Percentiles rank a stretch among this genome's conserved stretches.
Evolutionary conservation across 768 basidiomycete genomes (phyloP).

Genomic region (Lactifluus rugatus): DNA sequence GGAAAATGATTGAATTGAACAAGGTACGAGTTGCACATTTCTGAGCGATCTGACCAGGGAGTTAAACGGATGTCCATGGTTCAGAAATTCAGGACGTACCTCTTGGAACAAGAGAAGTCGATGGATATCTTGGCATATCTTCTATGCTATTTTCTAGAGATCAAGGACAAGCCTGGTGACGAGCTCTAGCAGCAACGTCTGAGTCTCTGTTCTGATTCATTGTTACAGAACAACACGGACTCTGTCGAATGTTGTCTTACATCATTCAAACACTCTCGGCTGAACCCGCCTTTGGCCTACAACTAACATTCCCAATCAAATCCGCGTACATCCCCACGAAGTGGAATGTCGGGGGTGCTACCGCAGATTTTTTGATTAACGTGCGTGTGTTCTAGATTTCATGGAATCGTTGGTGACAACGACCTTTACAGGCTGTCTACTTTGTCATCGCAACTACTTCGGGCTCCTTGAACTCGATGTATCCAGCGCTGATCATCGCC

Average conservation of each 20-base stretch:
- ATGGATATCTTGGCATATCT: slow-evolving; percentile 72
- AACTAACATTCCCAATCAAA: slow-evolving; percentile 55
- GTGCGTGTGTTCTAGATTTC: slow-evolving; percentile 33
- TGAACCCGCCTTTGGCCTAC: slow-evolving; percentile 66
- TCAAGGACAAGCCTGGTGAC: slow-evolving; percentile 90
- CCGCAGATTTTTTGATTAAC: slow-evolving; percentile 82
- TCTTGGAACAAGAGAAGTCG: slow-evolving; percentile 71
- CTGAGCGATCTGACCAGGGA: not conserved
- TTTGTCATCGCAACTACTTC: slow-evolving; percentile 84
- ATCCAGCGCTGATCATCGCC: slow-evolving; percentile 87
- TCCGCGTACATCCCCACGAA: slow-evolving; percentile 57
- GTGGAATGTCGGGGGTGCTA: slow-evolving; percentile 63
- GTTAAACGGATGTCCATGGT: not conserved
- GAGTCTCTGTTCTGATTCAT: slow-evolving; percentile 1
- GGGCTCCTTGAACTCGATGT: slow-evolving; percentile 69
- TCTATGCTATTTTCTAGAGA: slow-evolving; percentile 71
- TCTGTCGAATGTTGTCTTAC: slow-evolving; percentile 84
- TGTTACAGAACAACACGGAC: slow-evolving; percentile 72
- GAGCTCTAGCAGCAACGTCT: slow-evolving; percentile 5
- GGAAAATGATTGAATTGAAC: slow-evolving; percentile 90
- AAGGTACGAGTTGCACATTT: slow-evolving; percentile 44
- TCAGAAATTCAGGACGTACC: slow-evolving; percentile 81
- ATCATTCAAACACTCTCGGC: slow-evolving; percentile 87
- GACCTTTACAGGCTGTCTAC: slow-evolving; percentile 55
- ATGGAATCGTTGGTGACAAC: not conserved